phyloP scores from a whole-genome alignment of 257 asterid species.

The Echium plantagineum region DNA sequence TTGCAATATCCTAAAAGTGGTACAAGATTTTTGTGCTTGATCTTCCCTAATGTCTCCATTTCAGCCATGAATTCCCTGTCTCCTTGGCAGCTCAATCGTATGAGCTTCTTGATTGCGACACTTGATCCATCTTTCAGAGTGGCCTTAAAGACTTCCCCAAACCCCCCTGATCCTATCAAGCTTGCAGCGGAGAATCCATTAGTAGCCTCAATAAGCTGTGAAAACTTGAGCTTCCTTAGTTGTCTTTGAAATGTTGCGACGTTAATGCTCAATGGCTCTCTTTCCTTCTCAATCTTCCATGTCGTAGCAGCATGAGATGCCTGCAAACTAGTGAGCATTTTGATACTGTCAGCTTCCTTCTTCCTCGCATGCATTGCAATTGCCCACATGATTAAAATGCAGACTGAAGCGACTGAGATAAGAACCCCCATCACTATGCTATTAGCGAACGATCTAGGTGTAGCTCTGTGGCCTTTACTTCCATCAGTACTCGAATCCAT shows the following conservation, averaged over 20 bases:
- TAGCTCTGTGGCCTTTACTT: conserved; percentile 14
- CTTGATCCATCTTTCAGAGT: conserved; percentile 82
- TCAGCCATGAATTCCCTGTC: conserved; percentile 97
- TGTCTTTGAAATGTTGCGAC: conserved; percentile 88
- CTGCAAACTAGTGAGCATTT: conserved; percentile 62
- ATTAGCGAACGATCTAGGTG: conserved; percentile 58
- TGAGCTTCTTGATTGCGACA: conserved; percentile 82
- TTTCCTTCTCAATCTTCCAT: conserved; percentile 96
- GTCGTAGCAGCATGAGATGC: conserved; percentile 67
- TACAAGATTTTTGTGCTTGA: conserved; percentile 79
- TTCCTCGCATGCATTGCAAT: conserved; percentile 59
- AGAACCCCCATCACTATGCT: conserved; percentile 75
- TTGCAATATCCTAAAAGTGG: conserved; percentile 84
- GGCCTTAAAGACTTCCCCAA: conserved; percentile 87
- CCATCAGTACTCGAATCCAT: conserved; percentile 11
- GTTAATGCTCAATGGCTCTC: conserved; percentile 89
- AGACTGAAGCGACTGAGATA: conserved; percentile 60
- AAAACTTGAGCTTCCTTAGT: conserved; percentile 64
- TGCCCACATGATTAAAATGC: conserved; percentile 73
- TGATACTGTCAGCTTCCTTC: conserved; percentile 55
- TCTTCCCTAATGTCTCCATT: conserved; percentile 88
- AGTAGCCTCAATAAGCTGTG: conserved; percentile 82
- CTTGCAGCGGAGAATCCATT: conserved; percentile 88
- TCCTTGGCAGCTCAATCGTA: conserved; percentile 73
- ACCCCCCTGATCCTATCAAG: conserved; percentile 85